A percentile compares a stretch with the other conserved stretches of the same genome.
phyloP scores from a whole-genome alignment of 441 rosid species.

The Corymbia citriodora region DNA sequence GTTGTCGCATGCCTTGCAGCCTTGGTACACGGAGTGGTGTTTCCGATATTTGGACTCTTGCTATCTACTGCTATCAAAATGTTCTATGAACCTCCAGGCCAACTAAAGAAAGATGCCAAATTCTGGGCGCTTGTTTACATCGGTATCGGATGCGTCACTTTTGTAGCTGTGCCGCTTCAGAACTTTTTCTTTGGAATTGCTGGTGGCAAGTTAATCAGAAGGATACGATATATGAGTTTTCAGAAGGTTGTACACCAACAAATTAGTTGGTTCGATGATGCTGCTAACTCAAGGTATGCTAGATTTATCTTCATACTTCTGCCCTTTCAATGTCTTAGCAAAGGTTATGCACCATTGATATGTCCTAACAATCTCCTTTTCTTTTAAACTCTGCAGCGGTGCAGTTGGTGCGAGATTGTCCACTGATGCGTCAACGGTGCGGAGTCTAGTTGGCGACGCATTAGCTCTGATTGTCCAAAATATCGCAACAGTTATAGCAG shows the following conservation, averaged over 20 bases:
- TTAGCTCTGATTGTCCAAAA: slow-evolving; percentile 12
- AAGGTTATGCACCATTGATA: background rate
- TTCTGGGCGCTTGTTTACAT: slow-evolving; percentile 5
- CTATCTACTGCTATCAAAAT: slow-evolving; percentile 7
- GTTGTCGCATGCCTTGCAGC: slow-evolving; percentile 3
- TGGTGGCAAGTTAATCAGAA: slow-evolving; percentile 5
- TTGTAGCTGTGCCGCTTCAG: slow-evolving; percentile 1
- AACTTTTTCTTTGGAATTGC: slow-evolving; percentile 12
- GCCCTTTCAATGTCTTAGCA: background rate
- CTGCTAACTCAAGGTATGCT: slow-evolving; percentile 8
- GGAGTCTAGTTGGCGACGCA: slow-evolving; percentile 8
- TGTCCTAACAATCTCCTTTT: background rate
- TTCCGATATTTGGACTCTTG: slow-evolving; percentile 10
- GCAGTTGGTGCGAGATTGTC: slow-evolving; percentile 10
- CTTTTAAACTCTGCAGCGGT: background rate
- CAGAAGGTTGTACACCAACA: slow-evolving; percentile 14
- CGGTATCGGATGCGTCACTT: background rate
- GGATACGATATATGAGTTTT: slow-evolving; percentile 8
- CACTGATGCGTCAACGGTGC: slow-evolving; percentile 12
- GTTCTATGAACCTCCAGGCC: slow-evolving; percentile 5
- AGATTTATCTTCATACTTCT: background rate
- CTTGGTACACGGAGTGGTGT: background rate
- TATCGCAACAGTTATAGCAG: background rate
- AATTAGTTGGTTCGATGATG: slow-evolving; percentile 10
- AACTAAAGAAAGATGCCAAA: slow-evolving; percentile 6